Percentiles rank a stretch among this genome's conserved stretches.
Conservation (phyloP, 768 basidiomycete genomes). For the Leccinum broughii region DNA sequence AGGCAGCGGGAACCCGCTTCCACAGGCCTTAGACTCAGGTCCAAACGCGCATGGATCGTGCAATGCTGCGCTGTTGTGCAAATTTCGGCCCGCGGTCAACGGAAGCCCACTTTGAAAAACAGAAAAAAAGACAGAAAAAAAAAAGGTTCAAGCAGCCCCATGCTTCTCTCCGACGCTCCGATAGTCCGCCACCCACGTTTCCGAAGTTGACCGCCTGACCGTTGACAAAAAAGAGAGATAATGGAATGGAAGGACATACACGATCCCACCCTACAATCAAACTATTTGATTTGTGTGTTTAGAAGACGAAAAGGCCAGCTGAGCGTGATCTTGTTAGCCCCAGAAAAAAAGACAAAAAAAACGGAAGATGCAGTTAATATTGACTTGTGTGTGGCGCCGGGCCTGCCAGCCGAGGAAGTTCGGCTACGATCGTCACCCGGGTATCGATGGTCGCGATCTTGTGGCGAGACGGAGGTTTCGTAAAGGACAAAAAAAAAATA, state of each 20-base stretch:
- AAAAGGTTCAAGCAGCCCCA: conserved; percentile 4
- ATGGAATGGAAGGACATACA: conserved; percentile 2
- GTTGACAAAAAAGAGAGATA: not conserved
- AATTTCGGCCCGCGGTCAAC: not conserved
- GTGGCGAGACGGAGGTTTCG: conserved; percentile 6
- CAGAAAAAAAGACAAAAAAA: not conserved
- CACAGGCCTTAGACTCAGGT: not conserved
- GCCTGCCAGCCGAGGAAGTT: conserved; percentile 10
- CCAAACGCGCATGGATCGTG: not conserved
- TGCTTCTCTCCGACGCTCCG: conserved; percentile 13
- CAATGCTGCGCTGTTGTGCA: not conserved
- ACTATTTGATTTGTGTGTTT: conserved; percentile 3
- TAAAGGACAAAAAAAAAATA: not conserved
- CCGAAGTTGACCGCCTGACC: not conserved
- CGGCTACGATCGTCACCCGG: conserved; percentile 1
- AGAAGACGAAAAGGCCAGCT: not conserved
- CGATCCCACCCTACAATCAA: not conserved
- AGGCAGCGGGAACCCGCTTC: not conserved
- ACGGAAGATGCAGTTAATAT: not conserved
- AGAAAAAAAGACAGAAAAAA: not conserved
- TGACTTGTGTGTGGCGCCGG: not conserved
- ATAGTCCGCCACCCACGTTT: conserved; percentile 15
- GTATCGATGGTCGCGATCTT: conserved; percentile 14
- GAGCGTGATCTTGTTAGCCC: not conserved
- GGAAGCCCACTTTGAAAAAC: not conserved